phyloP scores from a whole-genome alignment of 352 stramenopile genomes.

The Peronospora tabacina region DNA sequence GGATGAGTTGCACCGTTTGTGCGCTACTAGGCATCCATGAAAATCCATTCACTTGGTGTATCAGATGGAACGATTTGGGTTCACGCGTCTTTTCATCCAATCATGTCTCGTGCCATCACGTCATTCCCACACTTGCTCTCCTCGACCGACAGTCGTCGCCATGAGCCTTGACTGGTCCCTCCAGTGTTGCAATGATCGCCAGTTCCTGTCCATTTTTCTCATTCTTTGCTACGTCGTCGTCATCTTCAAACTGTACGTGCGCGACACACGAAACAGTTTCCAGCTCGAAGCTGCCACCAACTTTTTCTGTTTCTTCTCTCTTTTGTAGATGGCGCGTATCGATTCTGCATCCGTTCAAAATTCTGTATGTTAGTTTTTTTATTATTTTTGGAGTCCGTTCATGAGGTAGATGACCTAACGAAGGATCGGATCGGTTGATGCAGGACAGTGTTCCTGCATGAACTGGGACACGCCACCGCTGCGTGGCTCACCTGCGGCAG shows the following conservation, averaged over 20 bases:
- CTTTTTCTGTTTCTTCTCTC: neutral
- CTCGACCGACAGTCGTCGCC: neutral
- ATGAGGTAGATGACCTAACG: neutral
- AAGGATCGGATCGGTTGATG: neutral
- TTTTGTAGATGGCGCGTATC: constrained; percentile 69
- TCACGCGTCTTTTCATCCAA: constrained; percentile 15
- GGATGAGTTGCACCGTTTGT: no score
- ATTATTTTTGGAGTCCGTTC: constrained; percentile 1
- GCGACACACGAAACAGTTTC: neutral
- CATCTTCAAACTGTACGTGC: constrained; percentile 84
- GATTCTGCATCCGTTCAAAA: constrained; percentile 85
- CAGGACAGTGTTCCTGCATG: constrained; percentile 84
- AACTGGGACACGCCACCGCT: constrained; percentile 75
- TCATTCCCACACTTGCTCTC: constrained; percentile 17
- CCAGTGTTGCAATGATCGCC: constrained; percentile 84
- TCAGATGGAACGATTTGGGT: constrained; percentile 6
- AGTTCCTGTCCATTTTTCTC: constrained; percentile 84
- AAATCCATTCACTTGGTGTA: constrained; percentile 17
- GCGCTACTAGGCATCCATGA: no score
- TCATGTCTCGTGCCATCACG: constrained; percentile 3
- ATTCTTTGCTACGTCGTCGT: constrained; percentile 77
- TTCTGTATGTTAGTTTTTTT: constrained; percentile 45
- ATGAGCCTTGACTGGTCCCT: constrained; percentile 53
- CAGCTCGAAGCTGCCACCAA: neutral
- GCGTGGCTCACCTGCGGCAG: constrained; percentile 81